Base-by-base conservation (phyloP, 2,329 filamentous ascomycete species). In the Chrysoporthe cubensis region DNA sequence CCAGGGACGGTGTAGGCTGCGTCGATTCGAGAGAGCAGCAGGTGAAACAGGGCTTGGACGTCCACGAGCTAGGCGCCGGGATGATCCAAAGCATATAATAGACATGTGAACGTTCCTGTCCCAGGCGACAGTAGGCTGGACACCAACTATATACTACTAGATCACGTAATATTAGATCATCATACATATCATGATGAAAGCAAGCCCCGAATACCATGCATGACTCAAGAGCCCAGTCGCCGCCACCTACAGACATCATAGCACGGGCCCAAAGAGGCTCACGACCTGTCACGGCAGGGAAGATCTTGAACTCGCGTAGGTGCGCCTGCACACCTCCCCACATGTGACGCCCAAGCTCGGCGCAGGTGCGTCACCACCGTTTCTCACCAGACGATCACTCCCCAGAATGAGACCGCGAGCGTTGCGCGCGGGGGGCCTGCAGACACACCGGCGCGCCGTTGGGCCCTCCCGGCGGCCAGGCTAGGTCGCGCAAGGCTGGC, bases 1-100 rank as follows among this genome's bases (percentile, higher is more conserved):
- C 67, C 67, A 3, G 67, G 67, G 34, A 69, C 65, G 4, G 11
- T 21, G 26, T 54, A 54, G 50, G 9, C 13, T 54, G 50, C 11
- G 26, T 32, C 50, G 26, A 16, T 16, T 9, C 32, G 5, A 54
- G 13, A 54, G 11, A 34, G 16, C n/a, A 32, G 21, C 26, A 54
- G 21, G 13, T 16, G 50, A 21, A 26, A 34, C 32, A 7, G 11
- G 5, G 21, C 4, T 6, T 14, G 32, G 21, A 5, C 48, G 14
- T 52, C 48, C 21, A 21, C 48, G 46, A 52, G 26, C 48, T 13
- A 52, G 48, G 48, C 48, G 21, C 26, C 21, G 18, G 44, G n/a
- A 18, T 21, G 48, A 32, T 52, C n/a, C 48, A 32, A 21, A 52
- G 26, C 50, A 54, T 13, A 26, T 13, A 26, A 34, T 54, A 34